Evolutionary conservation across 257 asterid species (phyloP), one percentile per base, ranked within the genome.

Genomic region (Salvia rosmarinus): DNA sequence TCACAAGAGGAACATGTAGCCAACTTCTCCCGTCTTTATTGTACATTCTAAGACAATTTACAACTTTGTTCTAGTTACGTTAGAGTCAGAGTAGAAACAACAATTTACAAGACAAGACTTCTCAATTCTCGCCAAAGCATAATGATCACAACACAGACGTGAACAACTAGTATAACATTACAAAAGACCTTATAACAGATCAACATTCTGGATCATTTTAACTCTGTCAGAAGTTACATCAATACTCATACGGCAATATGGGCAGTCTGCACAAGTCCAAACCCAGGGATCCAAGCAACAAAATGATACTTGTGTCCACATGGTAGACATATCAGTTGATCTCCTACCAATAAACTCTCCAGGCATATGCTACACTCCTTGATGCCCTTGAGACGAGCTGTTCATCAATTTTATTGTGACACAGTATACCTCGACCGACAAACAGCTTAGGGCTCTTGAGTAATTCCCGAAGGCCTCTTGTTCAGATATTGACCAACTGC

Each of bases 201-300:
- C 65, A 47, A 59, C 49, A 6, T 64, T 73, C 35, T 4, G 12
- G 55, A 40, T 58, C 63, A 44, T 64, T 75, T 75, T 37, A 23
- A 63, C 67, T 16, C 74, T 65, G 17, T 58, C 23, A 23, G 61
- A 20, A 76, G 65, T 70, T 23, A 67, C 78, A 64, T 66, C 60
- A 13, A 90, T 82, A 65, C 72, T 74, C 75, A 84, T 81, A 14
- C 99, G 92, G 71, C 97, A 94, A 76, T 91, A 83, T 4, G 99
- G 99, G 86, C 99, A 91, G 70, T 91, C 96, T 2, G 96, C 97
- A 65, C 96, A 85, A 55, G 82, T 78, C 46, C 84, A 79, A 30
- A 88, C 71, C 99, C 96, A 94, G 14, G 93, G 98, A 56, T 79
- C 83, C 80, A 94, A 78, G 88, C 96, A 91, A 70, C 73, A 63